Evolutionary conservation across 495 filamentous ascomycete species (phyloP).

Genomic region (Paragyromitra xinjiangensis): DNA sequence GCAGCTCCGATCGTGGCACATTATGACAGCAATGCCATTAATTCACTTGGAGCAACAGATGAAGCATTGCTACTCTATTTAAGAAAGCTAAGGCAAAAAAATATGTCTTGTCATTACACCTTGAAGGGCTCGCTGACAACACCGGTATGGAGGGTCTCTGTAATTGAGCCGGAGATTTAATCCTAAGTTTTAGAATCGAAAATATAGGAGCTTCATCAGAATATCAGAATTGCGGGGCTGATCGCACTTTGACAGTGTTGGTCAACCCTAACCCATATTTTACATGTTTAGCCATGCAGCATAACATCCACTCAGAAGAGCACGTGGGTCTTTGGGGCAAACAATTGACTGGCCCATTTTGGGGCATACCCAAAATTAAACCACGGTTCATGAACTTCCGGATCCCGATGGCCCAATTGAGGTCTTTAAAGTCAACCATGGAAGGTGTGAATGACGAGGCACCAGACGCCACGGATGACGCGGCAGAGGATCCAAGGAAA

Average conservation of each 20-base stretch:
- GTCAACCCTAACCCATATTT: slow-evolving; percentile 25
- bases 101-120: not conserved
- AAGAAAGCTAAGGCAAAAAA: slow-evolving; percentile 5
- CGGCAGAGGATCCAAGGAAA: slow-evolving; percentile 6
- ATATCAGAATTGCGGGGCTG: slow-evolving; percentile 11
- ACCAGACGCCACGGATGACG: slow-evolving; percentile 20
- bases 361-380: slow-evolving; percentile 1
- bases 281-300: slow-evolving; percentile 30
- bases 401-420: slow-evolving; percentile 20
- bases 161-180: not conserved
- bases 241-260: not conserved
- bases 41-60: not conserved
- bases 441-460: slow-evolving; percentile 7
- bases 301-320: slow-evolving; percentile 28
- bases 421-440: not conserved
- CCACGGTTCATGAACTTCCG: not conserved
- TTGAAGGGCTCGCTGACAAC: not conserved
- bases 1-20: slow-evolving; percentile 1
- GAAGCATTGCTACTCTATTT: slow-evolving; percentile 6
- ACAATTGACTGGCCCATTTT: slow-evolving; percentile 25
- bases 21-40: not conserved
- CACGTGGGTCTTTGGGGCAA: slow-evolving; percentile 29
- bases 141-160: too few relatives aligned
- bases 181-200: not conserved
- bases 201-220: not conserved